Conservation (phyloP, 257 asterid genomes). For the Vinca minor region DNA sequence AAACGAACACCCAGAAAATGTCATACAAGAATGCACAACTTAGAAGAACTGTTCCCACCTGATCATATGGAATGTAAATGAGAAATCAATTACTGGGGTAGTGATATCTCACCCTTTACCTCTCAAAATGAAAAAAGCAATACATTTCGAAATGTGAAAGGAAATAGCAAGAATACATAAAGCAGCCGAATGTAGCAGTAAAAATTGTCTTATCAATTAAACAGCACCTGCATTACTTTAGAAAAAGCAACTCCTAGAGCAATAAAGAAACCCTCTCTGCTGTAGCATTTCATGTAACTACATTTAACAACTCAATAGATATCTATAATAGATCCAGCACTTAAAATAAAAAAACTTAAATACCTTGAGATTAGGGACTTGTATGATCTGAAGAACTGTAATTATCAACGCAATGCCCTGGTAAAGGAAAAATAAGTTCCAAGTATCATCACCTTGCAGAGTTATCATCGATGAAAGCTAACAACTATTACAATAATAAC, state of each 20-base stretch:
- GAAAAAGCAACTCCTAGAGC: neutral
- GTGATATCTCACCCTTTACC: no score
- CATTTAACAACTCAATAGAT: neutral
- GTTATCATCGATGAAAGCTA: neutral
- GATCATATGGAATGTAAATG: constrained; percentile 22
- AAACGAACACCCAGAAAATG: constrained; percentile 91
- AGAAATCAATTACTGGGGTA: constrained; percentile 3
- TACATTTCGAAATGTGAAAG: neutral
- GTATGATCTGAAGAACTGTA: constrained; percentile 85
- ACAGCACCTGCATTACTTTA: neutral
- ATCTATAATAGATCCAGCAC: neutral
- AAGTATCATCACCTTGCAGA: constrained; percentile 5
- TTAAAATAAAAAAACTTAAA: constrained; percentile 2
- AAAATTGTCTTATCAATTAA: neutral
- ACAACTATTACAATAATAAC: no score
- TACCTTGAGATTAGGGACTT: constrained; percentile 95
- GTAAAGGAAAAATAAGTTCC: constrained; percentile 8
- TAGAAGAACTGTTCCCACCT: constrained; percentile 96
- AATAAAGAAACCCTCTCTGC: neutral
- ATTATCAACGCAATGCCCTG: constrained; percentile 94
- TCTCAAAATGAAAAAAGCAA: neutral
- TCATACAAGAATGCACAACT: constrained; percentile 87
- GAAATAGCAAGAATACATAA: neutral
- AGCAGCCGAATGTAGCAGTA: neutral
- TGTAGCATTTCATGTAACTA: neutral